phyloP scores from a whole-genome alignment of 768 basidiomycete species.

The Leccinum fibrillosum region DNA sequence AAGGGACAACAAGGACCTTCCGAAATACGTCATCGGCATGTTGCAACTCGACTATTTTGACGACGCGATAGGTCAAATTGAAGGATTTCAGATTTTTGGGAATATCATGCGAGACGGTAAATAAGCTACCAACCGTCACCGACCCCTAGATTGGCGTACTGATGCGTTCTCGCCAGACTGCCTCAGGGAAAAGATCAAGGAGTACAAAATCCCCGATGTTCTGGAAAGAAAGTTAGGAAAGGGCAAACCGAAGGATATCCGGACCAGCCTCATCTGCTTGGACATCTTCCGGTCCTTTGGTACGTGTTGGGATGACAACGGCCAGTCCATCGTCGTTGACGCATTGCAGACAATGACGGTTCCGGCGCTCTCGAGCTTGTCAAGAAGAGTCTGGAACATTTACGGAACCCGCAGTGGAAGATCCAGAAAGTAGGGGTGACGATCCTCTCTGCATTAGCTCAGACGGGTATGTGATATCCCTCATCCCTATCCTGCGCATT shows the following conservation, averaged over 20 bases:
- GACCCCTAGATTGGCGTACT: not conserved
- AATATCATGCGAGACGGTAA: constrained; percentile 23
- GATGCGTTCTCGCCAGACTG: constrained; percentile 6
- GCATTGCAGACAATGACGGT: not conserved
- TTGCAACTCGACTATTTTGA: constrained; percentile 23
- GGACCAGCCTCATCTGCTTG: constrained; percentile 23
- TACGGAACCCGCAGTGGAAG: constrained; percentile 12
- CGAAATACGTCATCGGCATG: constrained; percentile 21
- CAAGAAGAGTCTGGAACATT: constrained; percentile 4
- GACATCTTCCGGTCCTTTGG: constrained; percentile 23
- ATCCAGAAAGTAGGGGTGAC: constrained; percentile 22
- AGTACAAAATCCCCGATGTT: constrained; percentile 18
- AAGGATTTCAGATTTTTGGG: constrained; percentile 24
- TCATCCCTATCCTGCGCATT: not conserved
- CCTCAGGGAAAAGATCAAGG: constrained; percentile 12
- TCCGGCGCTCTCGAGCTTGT: not conserved
- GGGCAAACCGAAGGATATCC: constrained; percentile 15
- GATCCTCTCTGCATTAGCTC: constrained; percentile 23
- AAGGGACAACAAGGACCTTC: constrained; percentile 5
- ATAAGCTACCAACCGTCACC: not conserved
- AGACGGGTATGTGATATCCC: constrained; percentile 9
- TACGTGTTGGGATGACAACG: not conserved
- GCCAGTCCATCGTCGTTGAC: not conserved
- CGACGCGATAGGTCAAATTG: constrained; percentile 20
- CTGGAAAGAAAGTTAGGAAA: constrained; percentile 14